phyloP scores from a whole-genome alignment of 108 stramenopile species.

The Discostella stelligeroides region DNA sequence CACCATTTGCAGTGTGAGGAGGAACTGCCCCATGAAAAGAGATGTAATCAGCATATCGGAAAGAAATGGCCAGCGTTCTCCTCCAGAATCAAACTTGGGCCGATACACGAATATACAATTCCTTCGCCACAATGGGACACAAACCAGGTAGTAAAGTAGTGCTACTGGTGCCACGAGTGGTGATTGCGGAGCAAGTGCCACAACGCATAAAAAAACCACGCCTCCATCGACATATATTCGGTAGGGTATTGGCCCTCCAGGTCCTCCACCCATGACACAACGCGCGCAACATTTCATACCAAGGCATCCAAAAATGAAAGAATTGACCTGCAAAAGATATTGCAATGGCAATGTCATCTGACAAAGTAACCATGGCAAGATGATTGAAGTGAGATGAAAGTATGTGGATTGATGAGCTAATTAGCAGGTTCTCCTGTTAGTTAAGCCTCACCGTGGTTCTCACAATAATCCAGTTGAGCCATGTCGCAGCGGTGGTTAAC shows the following conservation, averaged over 20 bases:
- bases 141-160: conserved; percentile 73
- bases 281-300: conserved; percentile 44
- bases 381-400: neutral
- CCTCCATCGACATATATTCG: conserved; percentile 86
- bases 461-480: conserved; percentile 92
- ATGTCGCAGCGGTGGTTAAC: conserved; percentile 60
- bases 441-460: conserved; percentile 54
- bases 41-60: conserved; percentile 72
- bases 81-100: conserved; percentile 81
- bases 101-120: conserved; percentile 81
- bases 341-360: conserved; percentile 68
- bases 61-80: conserved; percentile 81
- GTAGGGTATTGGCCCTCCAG: conserved; percentile 82
- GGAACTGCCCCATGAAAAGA: conserved; percentile 67
- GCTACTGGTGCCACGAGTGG: conserved; percentile 79
- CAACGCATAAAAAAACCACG: conserved; percentile 75
- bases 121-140: conserved; percentile 71
- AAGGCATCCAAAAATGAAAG: conserved; percentile 64
- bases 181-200: conserved; percentile 77
- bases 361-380: neutral
- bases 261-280: conserved; percentile 60
- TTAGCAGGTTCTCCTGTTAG: neutral
- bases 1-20: conserved; percentile 45
- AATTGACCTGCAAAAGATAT: conserved; percentile 81
- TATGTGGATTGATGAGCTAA: neutral